phyloP scores from a whole-genome alignment of 1,139 yeast genomes.

The Yamadazyma mexicana region DNA sequence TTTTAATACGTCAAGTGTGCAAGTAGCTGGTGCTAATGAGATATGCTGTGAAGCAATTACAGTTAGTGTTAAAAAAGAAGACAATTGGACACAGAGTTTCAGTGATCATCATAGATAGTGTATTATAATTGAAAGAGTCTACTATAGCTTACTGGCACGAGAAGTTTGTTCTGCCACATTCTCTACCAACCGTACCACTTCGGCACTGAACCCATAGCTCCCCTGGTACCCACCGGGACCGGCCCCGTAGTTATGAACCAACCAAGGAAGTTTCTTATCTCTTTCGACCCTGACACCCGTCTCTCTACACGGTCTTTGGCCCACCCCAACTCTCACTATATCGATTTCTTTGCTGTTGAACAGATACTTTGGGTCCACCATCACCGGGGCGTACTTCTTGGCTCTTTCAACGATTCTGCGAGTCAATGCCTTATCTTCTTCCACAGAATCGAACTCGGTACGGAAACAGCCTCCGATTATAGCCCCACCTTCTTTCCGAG shows the following conservation, averaged over 20 bases:
- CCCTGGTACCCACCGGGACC: conserved; percentile 59
- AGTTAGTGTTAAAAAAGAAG: too few relatives aligned
- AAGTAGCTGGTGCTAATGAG: too few relatives aligned
- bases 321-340: conserved; percentile 41
- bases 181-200: conserved; percentile 21
- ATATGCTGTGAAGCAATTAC: too few relatives aligned
- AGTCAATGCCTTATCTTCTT: conserved; percentile 37
- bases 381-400: conserved; percentile 40
- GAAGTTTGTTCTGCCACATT: neutral
- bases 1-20: conserved; percentile 22
- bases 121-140: too few relatives aligned
- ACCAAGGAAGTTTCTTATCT: conserved; percentile 30
- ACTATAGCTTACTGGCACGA: too few relatives aligned
- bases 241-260: conserved; percentile 52
- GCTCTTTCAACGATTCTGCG: conserved; percentile 42
- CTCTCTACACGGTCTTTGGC: conserved; percentile 49
- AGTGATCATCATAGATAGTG: too few relatives aligned
- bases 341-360: conserved; percentile 38
- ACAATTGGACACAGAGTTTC: too few relatives aligned
- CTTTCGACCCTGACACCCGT: conserved; percentile 47
- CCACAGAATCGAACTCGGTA: conserved; percentile 20
- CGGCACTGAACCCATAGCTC: conserved; percentile 39
- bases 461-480: conserved; percentile 53
- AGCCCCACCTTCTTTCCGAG: conserved; percentile 55
- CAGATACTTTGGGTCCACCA: conserved; percentile 30